Base-by-base conservation (phyloP, 208 protist species). In the Trypanosoma mega region DNA sequence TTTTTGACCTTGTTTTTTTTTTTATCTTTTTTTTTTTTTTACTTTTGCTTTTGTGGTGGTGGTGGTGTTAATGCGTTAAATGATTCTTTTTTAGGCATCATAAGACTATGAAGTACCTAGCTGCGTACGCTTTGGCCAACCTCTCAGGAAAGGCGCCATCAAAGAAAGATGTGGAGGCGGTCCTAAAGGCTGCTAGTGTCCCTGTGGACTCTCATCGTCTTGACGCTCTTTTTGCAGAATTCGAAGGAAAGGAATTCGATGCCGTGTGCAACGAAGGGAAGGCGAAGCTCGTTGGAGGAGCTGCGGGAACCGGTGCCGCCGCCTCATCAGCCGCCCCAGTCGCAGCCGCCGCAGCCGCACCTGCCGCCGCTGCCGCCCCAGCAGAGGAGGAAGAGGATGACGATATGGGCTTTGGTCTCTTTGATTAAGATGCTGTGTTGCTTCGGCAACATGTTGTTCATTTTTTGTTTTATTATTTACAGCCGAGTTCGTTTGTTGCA, bases 161-260 rank as follows among this genome's bases (percentile, higher is more conserved):
- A 50, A 81, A 90, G 74, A 52, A 69, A 20, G 87, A 87, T 56
- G 78, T 98, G 2, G 56, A 96, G 77, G 89, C 91, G 33, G 87
- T 98, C 45, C 76, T 97, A 44, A 92, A 90, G 64, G 77, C 94
- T 24, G 94, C 82, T 60, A 88, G 87, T 61, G 80, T 81, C 33
- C 58, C 91, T 23, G 71, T 87, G 27, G 91, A 98, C 58, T 29
- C 70, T 43, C 49, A 72, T 57, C 82, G 85, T 67, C 47, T 96
- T 45, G 54, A 64, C 37, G 77, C 80, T 30, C 72, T 96, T 49
- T 90, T 96, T 58, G 61, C 64, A 11, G 79, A 93, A 73, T 53
- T 98, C 26, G 79, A 88, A 49, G 94, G 88, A 34, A 98, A 98
- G 89, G 83, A 78, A 72, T 83, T 97, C 51, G 79, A 97, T 36